Conservation (phyloP, 2,329 filamentous ascomycete genomes). For the Aspergillus cejpii region DNA sequence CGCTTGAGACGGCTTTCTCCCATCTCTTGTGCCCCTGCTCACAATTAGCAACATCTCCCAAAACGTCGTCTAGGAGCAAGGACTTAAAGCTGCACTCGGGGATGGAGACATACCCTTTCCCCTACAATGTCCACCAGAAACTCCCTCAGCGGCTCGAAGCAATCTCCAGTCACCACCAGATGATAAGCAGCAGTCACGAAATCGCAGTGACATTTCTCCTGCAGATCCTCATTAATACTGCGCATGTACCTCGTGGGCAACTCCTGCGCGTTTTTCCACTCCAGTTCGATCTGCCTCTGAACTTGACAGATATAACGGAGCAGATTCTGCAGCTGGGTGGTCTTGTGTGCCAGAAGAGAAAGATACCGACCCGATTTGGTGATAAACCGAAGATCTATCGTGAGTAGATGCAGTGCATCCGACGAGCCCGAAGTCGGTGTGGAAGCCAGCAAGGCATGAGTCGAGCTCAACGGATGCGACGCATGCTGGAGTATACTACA, state of each 20-base stretch:
- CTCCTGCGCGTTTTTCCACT: slow-evolving; percentile 77
- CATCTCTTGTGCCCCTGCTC: slow-evolving; percentile 80
- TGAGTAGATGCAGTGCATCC: slow-evolving; percentile 53
- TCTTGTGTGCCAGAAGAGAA: slow-evolving; percentile 76
- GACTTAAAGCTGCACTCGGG: too few relatives aligned
- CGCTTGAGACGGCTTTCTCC: slow-evolving; percentile 77
- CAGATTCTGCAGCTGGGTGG: slow-evolving; percentile 79
- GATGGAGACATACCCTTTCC: slow-evolving; percentile 67
- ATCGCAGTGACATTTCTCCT: slow-evolving; percentile 56
- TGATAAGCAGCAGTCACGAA: slow-evolving; percentile 77
- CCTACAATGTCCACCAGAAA: slow-evolving; percentile 81
- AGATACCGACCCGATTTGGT: slow-evolving; percentile 68
- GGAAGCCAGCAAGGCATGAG: slow-evolving; percentile 61
- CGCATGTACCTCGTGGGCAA: slow-evolving; percentile 70
- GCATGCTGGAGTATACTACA: slow-evolving; percentile 54
- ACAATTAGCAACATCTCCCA: slow-evolving; percentile 7
- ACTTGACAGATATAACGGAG: slow-evolving; percentile 78
- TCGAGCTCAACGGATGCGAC: slow-evolving; percentile 67
- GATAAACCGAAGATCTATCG: slow-evolving; percentile 77
- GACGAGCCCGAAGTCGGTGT: slow-evolving; percentile 31
- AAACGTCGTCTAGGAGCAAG: too few relatives aligned
- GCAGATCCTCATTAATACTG: slow-evolving; percentile 68
- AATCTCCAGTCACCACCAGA: slow-evolving; percentile 75
- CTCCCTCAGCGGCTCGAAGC: slow-evolving; percentile 66
- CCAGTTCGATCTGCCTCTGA: slow-evolving; percentile 67